Evolutionary conservation across 495 filamentous ascomycete species (phyloP), one percentile per base, ranked within the genome.

Genomic region (Trichoderma reesei): DNA sequence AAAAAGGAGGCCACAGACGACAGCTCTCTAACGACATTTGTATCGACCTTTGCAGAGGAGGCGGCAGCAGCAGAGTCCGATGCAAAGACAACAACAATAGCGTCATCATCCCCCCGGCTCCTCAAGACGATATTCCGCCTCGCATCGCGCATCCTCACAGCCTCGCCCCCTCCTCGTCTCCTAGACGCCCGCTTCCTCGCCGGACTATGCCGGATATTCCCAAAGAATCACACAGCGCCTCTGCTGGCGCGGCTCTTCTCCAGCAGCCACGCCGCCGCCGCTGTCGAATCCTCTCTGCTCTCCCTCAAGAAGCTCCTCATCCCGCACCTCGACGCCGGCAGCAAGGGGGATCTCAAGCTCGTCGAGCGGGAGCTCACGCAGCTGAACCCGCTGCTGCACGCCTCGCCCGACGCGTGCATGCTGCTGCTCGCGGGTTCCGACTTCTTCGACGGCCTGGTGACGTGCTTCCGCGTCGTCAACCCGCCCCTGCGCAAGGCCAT

Each of bases 371-470:
- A 72, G 14, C 69, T 85, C 7, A 77, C 77, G 61, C 68, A 73
- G 37, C 66, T 82, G 0, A 81, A 81, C 61, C 75, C 80, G 59
- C 72, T 89, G 1, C 72, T 88, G 3, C 76, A 80, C 62, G 72
- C 74, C 9, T 87, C 81, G 5, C 78, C 82, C 0, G 74, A 81
- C 5, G 72, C 77, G 36, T 82, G 81, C 14, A 70, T 71, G n/a
- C 85, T 87, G 68, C 85, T 96, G 59, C 80, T 95, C 72, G 86
- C 86, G 1, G 92, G 92, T 18, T 90, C 89, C 59, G 92, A 96
- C 72, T 92, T 92, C 68, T 70, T 96, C 13, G 92, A 96, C 69
- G 85, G 87, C 3, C 76, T 95, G 14, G 76, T 81, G 39, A 82
- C 78, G 66, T 83, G 83, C 61, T 95, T 89, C 72, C 82, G 78